phyloP scores from a whole-genome alignment of 164 flowering plant species.

The Liquidambar formosana region DNA sequence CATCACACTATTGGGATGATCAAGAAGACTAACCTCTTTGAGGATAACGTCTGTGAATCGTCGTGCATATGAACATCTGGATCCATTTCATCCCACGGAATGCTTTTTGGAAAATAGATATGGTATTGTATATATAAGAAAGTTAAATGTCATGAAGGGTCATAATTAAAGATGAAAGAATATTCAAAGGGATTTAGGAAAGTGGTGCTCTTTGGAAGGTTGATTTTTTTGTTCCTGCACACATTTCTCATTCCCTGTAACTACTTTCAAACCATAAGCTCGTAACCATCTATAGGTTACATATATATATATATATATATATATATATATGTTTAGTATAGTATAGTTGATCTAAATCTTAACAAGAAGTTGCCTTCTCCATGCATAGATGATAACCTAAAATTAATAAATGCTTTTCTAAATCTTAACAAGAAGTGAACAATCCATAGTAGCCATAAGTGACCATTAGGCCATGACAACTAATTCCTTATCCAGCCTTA shows the following conservation, averaged over 20 bases:
- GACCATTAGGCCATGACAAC: no score
- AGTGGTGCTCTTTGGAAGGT: neutral
- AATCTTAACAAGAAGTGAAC: no score
- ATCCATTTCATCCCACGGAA: slow-evolving; percentile 7
- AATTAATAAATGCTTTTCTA: no score
- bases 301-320: no score
- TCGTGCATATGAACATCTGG: neutral
- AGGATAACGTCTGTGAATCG: neutral
- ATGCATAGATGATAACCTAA: no score
- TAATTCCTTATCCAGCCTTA: no score
- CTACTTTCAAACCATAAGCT: slow-evolving; percentile 7
- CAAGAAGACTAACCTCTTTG: slow-evolving; percentile 11
- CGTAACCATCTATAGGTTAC: neutral
- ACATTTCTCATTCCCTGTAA: neutral
- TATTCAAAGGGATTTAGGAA: neutral
- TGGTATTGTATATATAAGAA: no score
- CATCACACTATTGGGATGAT: neutral
- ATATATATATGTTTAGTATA: no score
- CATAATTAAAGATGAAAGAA: neutral
- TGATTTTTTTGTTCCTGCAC: neutral
- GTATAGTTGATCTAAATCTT: no score
- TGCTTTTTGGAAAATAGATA: neutral
- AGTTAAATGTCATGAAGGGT: no score
- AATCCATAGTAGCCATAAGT: no score
- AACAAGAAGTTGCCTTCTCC: no score